Conservation (phyloP, 331 rosid species). For the Dryas integrifolia region DNA sequence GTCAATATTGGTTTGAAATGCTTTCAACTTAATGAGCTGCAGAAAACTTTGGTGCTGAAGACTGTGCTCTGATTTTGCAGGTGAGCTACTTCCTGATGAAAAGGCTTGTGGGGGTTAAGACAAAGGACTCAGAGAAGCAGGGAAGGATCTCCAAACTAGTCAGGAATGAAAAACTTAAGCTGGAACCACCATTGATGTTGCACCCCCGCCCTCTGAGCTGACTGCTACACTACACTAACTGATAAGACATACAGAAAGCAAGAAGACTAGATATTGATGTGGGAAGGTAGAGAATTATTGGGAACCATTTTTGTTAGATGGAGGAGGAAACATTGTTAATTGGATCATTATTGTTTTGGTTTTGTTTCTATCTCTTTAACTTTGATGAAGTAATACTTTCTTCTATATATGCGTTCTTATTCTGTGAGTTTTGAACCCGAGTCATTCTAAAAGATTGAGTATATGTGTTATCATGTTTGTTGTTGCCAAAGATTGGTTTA, state of each 20-base stretch:
- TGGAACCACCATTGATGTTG: conserved; percentile 75
- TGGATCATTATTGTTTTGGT: conserved; percentile 24
- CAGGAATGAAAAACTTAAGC: conserved; percentile 90
- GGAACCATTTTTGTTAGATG: conserved; percentile 85
- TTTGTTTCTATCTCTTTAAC: conserved; percentile 10
- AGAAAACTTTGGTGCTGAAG: neutral
- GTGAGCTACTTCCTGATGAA: conserved; percentile 90
- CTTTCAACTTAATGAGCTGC: neutral
- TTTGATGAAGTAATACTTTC: conserved; percentile 11
- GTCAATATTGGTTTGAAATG: neutral
- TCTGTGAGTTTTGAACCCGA: neutral
- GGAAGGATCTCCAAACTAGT: conserved; percentile 85
- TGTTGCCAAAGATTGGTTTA: too few species aligned
- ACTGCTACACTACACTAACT: neutral
- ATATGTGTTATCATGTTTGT: too few species aligned
- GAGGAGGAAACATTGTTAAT: conserved; percentile 50
- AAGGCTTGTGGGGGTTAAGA: conserved; percentile 82
- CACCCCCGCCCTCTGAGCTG: conserved; percentile 63
- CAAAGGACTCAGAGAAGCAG: conserved; percentile 80
- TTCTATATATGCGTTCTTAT: neutral
- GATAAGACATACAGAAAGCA: conserved; percentile 3
- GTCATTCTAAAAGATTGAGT: neutral
- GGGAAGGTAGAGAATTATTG: conserved; percentile 53
- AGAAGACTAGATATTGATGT: conserved; percentile 40
- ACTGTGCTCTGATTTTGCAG: conserved; percentile 41